phyloP scores from a whole-genome alignment of 768 basidiomycete species.

The Russula abietina region DNA sequence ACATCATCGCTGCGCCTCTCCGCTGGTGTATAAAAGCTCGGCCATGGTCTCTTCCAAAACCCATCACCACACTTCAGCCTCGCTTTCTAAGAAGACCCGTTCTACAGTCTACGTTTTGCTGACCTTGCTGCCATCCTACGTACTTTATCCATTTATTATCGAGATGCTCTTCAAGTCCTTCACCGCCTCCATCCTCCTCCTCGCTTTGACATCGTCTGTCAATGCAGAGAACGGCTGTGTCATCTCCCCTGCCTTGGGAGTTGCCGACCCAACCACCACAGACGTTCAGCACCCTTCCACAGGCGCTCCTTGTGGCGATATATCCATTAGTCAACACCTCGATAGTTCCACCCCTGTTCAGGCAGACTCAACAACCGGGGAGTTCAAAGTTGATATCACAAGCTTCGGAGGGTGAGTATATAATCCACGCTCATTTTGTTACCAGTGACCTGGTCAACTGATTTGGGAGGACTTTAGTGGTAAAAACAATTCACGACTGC shows the following conservation, averaged over 20 bases:
- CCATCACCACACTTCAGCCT: not conserved
- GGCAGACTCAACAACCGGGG: constrained; percentile 35
- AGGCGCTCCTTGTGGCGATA: no score
- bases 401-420: constrained; percentile 44
- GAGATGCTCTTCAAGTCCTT: constrained; percentile 30
- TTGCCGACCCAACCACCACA: constrained; percentile 26
- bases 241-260: constrained; percentile 39
- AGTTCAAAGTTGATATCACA: constrained; percentile 37
- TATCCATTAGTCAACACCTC: constrained; percentile 34
- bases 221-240: constrained; percentile 34
- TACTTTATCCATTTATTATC: not conserved
- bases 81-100: not conserved
- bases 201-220: constrained; percentile 36
- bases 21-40: constrained; percentile 3
- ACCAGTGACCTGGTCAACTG: constrained; percentile 39
- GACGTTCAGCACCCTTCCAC: constrained; percentile 23
- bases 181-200: constrained; percentile 30
- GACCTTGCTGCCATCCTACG: not conserved
- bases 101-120: not conserved
- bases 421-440: constrained; percentile 27
- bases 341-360: constrained; percentile 32
- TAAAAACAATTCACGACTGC: constrained; percentile 42
- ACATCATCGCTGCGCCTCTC: not conserved
- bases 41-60: not conserved
- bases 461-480: constrained; percentile 30